Base-by-base conservation (phyloP, 129 eudicot species). In the Flaveria linearis region DNA sequence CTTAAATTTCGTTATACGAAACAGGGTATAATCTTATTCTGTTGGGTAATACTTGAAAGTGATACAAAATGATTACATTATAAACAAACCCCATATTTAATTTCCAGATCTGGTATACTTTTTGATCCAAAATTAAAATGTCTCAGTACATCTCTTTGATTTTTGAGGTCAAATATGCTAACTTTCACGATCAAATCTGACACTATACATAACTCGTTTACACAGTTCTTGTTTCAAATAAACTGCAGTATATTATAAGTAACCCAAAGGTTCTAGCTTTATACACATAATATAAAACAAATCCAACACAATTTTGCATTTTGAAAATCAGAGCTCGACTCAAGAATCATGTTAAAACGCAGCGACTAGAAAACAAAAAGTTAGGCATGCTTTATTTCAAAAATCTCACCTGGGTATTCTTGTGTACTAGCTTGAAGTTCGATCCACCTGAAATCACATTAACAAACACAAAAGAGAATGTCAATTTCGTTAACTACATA, bases 401-500 rank as follows among this genome's bases (percentile, higher is more conserved):
- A 18, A 39, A 36, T 42, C 71, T 86, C 76, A 86, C 89, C 87
- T 73, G 81, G 14, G 47, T 22, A 80, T 69, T 25, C 16, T 77
- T 74, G 63, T 76, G 46, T 50, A 71, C n/a, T 22, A 50, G 79
- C 85, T 84, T 84, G 68, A 73, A 82, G 45, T 45, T 81, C 42
- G 75, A 52, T 72, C 85, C 82, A 71, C 87, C 90, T 86, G 82
- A 52, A 68, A 57, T 49, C 69, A 76, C 78, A 82, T 39, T 12
- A 67, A 67, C 69, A 46, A 18, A 78, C 60, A 60, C 18, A 17
- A n/a, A 68, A 83, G n/a, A 10, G 12, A 22, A 73, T 1, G n/a
- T 11, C 11, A 71, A 23, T 39, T 43, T 12, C 1, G 1, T 23
- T 65, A 18, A 57, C 26, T 7, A 60, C n/a, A 58, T 2, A 39